These are phyloP conservation scores for Alliaria petiolata DNA, from an alignment of 345 rosid species.

Conservation along the genomic window DNA sequence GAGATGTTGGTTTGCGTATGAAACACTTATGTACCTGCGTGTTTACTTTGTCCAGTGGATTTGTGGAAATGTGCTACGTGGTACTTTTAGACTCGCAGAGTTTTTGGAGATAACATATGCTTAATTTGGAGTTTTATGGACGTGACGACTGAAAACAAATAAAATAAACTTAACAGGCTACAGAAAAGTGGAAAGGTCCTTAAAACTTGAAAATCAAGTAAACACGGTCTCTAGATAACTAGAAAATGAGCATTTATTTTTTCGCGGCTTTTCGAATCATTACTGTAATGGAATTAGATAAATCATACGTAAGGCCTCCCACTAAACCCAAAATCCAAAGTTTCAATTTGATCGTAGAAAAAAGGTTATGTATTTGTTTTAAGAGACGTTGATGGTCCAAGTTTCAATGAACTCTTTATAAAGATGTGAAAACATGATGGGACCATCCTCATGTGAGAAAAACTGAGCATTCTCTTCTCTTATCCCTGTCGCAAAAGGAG, in stretches of 20 bases:
- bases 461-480: constrained; percentile 28
- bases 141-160: neutral
- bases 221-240: constrained; percentile 5
- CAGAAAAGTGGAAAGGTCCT: neutral
- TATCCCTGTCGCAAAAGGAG: constrained; percentile 9
- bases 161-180: neutral
- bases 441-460: constrained; percentile 37
- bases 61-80: constrained; percentile 1
- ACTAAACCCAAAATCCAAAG: constrained; percentile 24
- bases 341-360: neutral
- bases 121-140: constrained; percentile 6
- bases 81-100: neutral
- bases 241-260: neutral
- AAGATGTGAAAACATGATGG: constrained; percentile 29
- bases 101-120: constrained; percentile 7
- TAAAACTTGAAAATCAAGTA: constrained; percentile 24
- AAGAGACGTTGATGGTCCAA: constrained; percentile 20
- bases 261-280: neutral
- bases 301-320: constrained; percentile 23
- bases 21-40: constrained; percentile 31
- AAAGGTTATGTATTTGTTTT: too few species aligned
- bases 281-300: neutral
- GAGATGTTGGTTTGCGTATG: constrained; percentile 28
- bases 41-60: constrained; percentile 16
- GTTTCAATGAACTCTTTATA: constrained; percentile 1